Percentiles rank a stretch among this genome's conserved stretches.
phyloP scores from a whole-genome alignment of 2,329 filamentous ascomycete species.

The Exophiala spinifera region DNA sequence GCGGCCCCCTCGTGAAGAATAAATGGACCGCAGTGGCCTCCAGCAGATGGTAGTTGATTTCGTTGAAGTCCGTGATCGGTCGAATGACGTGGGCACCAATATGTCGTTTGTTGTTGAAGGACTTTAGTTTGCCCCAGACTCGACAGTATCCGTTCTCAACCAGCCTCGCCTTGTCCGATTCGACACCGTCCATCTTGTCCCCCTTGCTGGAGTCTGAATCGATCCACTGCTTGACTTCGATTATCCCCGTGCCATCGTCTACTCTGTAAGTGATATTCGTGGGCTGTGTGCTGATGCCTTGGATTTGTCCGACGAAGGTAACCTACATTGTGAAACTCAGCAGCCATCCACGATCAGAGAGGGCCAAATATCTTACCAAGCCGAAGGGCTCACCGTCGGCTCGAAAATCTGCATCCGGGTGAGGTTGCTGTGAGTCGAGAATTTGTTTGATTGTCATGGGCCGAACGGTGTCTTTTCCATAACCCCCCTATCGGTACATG shows the following conservation, averaged over 20 bases:
- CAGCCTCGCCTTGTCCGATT: constrained; percentile 51
- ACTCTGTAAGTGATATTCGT: constrained; percentile 91
- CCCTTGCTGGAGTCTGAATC: constrained; percentile 52
- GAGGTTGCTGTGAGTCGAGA: constrained; percentile 73
- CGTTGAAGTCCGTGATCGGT: constrained; percentile 79
- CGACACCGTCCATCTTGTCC: constrained; percentile 45
- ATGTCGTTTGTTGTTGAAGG: constrained; percentile 78
- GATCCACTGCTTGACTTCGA: constrained; percentile 88
- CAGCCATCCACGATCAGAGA: background rate
- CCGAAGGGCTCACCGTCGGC: constrained; percentile 74
- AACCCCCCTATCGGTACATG: constrained; percentile 35
- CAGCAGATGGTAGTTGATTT: constrained; percentile 87
- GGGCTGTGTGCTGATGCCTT: constrained; percentile 76
- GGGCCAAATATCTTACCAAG: constrained; percentile 40
- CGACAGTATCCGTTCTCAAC: constrained; percentile 76
- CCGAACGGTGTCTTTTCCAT: constrained; percentile 80
- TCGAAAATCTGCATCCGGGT: constrained; percentile 72
- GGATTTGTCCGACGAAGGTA: constrained; percentile 87
- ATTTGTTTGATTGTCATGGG: constrained; percentile 96
- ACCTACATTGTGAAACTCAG: constrained; percentile 49
- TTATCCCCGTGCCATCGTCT: constrained; percentile 88
- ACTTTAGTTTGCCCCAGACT: constrained; percentile 79
- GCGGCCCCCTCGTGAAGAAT: constrained; percentile 70
- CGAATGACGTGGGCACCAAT: constrained; percentile 78
- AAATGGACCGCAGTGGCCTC: constrained; percentile 88